phyloP scores from a whole-genome alignment of 768 basidiomycete genomes.

The Tubosaeta brunneosetosa region DNA sequence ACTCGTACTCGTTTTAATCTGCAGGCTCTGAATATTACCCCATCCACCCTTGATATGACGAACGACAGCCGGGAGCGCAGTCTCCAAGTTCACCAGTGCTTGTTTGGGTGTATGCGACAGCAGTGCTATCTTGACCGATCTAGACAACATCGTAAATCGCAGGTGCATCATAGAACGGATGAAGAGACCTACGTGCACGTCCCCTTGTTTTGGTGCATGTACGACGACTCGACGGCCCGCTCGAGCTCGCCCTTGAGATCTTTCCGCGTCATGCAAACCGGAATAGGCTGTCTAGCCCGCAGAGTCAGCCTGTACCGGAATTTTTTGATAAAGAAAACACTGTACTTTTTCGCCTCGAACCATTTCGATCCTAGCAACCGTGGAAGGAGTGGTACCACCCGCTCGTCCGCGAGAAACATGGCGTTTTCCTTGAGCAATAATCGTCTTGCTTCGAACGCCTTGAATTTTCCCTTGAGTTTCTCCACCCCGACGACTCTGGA shows the following conservation, averaged over 20 bases:
- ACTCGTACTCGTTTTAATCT: constrained; percentile 86
- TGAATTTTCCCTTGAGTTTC: constrained; percentile 94
- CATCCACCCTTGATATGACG: constrained; percentile 72
- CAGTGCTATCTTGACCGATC: constrained; percentile 79
- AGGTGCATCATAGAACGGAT: neutral
- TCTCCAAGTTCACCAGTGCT: constrained; percentile 71
- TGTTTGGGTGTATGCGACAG: constrained; percentile 70
- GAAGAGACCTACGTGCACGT: constrained; percentile 74
- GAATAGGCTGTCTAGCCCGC: constrained; percentile 78
- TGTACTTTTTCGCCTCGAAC: constrained; percentile 95
- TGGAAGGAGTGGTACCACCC: constrained; percentile 83
- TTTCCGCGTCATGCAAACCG: constrained; percentile 83
- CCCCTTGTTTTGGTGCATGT: constrained; percentile 92
- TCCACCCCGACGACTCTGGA: constrained; percentile 84
- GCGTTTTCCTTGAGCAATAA: constrained; percentile 84
- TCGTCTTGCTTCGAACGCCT: constrained; percentile 76
- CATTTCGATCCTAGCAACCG: constrained; percentile 83
- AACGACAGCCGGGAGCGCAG: constrained; percentile 71
- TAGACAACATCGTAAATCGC: constrained; percentile 25
- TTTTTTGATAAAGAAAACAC: neutral
- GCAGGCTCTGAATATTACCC: constrained; percentile 85
- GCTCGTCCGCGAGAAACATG: constrained; percentile 90
- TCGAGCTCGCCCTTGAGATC: constrained; percentile 92
- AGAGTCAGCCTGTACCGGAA: neutral
- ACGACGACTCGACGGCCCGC: constrained; percentile 88